phyloP scores from a whole-genome alignment of 2,329 filamentous ascomycete species.

The Shiraia bambusicola region DNA sequence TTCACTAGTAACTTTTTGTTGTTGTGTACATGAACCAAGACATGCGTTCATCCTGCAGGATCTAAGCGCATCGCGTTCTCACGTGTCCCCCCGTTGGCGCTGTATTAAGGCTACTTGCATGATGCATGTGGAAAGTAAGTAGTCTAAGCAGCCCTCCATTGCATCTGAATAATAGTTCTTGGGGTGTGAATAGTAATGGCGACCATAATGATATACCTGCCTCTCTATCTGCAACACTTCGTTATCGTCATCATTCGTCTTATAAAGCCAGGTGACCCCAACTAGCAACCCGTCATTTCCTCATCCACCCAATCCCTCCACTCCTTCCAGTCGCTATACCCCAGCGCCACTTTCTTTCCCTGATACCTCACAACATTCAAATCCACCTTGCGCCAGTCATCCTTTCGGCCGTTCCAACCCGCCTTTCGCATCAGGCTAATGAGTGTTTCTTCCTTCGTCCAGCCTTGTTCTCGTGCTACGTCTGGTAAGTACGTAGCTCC shows the following conservation, averaged over 20 bases:
- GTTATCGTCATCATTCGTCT: too few species aligned
- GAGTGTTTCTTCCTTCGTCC: slow-evolving; percentile 90
- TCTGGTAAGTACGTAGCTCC: slow-evolving; percentile 91
- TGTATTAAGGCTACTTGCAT: too few species aligned
- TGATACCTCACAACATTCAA: slow-evolving; percentile 82
- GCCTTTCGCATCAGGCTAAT: slow-evolving; percentile 92
- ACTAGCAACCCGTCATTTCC: slow-evolving; percentile 19
- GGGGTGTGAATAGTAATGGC: too few species aligned
- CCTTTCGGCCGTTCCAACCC: slow-evolving; percentile 72
- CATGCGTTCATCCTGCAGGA: slow-evolving; percentile 9
- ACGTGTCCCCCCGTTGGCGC: slow-evolving; percentile 19
- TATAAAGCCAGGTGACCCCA: neutral
- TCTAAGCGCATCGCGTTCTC: slow-evolving; percentile 22
- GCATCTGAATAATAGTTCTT: too few species aligned
- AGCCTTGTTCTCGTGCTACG: slow-evolving; percentile 88
- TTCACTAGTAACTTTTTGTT: too few species aligned
- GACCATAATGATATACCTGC: too few species aligned
- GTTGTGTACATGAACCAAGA: neutral
- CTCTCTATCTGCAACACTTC: too few species aligned
- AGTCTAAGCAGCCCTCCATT: too few species aligned
- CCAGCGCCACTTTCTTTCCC: slow-evolving; percentile 72
- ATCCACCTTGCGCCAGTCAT: slow-evolving; percentile 75
- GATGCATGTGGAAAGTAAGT: too few species aligned
- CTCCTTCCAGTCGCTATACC: slow-evolving; percentile 72
- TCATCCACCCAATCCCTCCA: slow-evolving; percentile 74